phyloP scores from a whole-genome alignment of 2,329 filamentous ascomycete species.

The Sporothrix pallida region DNA sequence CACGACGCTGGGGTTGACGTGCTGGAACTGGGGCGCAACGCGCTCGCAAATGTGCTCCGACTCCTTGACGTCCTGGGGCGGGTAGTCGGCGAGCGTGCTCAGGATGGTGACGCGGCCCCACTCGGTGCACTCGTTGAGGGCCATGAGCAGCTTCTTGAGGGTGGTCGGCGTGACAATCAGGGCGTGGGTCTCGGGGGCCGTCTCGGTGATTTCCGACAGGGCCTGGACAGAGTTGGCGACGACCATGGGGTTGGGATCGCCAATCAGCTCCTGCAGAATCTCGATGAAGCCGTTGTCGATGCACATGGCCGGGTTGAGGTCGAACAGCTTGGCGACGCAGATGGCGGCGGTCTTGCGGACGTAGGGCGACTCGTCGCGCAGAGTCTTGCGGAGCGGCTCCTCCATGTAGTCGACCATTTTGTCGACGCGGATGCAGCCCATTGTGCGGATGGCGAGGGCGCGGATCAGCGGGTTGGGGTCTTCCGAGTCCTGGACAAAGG shows the following conservation, averaged over 20 bases:
- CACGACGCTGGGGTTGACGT: constrained; percentile 96
- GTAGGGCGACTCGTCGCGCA: constrained; percentile 96
- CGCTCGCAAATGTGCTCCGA: constrained; percentile 98
- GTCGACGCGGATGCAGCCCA: constrained; percentile 97
- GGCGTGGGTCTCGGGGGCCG: constrained; percentile 87
- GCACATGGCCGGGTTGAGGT: constrained; percentile 89
- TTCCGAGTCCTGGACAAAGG: constrained; percentile 98
- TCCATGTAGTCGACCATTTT: constrained; percentile 99
- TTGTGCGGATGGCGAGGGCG: constrained; percentile 93
- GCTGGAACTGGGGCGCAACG: constrained; percentile 95
- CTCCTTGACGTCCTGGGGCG: constrained; percentile 86
- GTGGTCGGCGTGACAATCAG: constrained; percentile 80
- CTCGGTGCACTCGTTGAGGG: constrained; percentile 96
- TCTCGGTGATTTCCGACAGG: constrained; percentile 86
- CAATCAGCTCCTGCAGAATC: constrained; percentile 91
- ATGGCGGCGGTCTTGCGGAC: constrained; percentile 98
- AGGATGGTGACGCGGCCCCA: constrained; percentile 97
- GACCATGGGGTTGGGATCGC: constrained; percentile 98
- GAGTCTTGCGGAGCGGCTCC: constrained; percentile 91
- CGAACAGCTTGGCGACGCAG: constrained; percentile 96
- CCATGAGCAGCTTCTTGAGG: constrained; percentile 94
- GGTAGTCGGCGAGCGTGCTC: constrained; percentile 86
- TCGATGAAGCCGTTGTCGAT: constrained; percentile 97
- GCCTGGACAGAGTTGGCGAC: constrained; percentile 97
- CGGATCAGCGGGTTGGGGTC: constrained; percentile 95